phyloP scores from a whole-genome alignment of 208 protist genomes.

The Acanthamoeba triangularis region DNA sequence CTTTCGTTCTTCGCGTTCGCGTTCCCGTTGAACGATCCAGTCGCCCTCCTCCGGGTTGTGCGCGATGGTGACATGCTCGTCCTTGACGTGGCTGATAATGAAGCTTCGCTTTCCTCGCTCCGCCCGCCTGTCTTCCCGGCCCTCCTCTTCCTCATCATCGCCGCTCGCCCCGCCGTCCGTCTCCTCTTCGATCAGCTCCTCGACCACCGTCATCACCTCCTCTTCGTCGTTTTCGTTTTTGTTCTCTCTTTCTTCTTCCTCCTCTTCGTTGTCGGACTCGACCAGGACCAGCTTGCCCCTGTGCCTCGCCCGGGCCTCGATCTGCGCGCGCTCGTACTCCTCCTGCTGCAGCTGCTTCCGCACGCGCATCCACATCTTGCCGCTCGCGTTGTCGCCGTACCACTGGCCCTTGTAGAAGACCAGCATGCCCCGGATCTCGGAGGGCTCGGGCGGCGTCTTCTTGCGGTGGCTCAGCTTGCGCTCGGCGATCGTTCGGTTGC shows the following conservation, averaged over 20 bases:
- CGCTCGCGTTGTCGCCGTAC: conserved; percentile 57
- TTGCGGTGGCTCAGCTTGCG: conserved; percentile 75
- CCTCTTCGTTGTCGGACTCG: neutral
- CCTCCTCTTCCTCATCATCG: neutral
- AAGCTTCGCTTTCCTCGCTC: neutral
- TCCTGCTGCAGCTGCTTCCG: conserved; percentile 68
- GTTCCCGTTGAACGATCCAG: neutral
- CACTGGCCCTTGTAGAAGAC: conserved; percentile 69
- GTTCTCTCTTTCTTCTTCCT: neutral
- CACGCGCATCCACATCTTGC: conserved; percentile 71
- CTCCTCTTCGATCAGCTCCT: conserved; percentile 41
- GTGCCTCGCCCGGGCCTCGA: neutral
- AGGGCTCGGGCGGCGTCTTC: conserved; percentile 32
- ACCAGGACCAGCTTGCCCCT: conserved; percentile 40
- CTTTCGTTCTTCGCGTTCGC: neutral
- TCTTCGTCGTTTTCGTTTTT: neutral
- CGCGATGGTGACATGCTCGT: conserved; percentile 49
- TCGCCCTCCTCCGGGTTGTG: neutral
- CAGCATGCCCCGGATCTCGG: conserved; percentile 58
- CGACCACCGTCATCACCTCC: neutral
- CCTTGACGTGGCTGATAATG: conserved; percentile 2
- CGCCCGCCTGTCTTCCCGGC: neutral
- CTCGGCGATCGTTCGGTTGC: conserved; percentile 45
- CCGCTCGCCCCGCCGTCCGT: neutral
- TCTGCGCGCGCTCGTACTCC: neutral